These are phyloP conservation scores for Cylindrotheca fusiformis DNA, from an alignment of 108 stramenopile species.

Conservation along the genomic window DNA sequence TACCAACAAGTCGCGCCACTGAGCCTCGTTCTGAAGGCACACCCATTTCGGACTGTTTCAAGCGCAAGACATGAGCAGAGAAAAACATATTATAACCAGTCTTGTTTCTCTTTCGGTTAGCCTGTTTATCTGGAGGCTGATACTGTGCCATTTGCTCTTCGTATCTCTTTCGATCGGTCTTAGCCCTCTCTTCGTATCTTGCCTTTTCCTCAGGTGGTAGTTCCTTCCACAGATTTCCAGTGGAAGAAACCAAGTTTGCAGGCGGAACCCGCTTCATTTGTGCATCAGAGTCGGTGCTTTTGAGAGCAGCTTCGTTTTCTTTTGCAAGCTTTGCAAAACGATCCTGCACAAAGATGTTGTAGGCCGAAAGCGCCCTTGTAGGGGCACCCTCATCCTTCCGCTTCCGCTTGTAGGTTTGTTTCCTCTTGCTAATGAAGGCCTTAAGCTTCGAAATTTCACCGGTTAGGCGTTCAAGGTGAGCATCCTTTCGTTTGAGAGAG, in stretches of 20 bases:
- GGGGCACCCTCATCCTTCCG: slow-evolving; percentile 77
- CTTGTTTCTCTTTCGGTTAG: slow-evolving; percentile 73
- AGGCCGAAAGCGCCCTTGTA: slow-evolving; percentile 67
- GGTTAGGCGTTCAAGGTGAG: slow-evolving; percentile 45
- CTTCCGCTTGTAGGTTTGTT: slow-evolving; percentile 84
- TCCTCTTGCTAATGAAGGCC: slow-evolving; percentile 67
- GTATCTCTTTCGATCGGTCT: slow-evolving; percentile 67
- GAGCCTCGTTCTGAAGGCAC: slow-evolving; percentile 75
- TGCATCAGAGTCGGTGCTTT: slow-evolving; percentile 54
- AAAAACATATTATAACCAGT: slow-evolving; percentile 87
- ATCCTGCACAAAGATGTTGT: slow-evolving; percentile 82
- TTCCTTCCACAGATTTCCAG: slow-evolving; percentile 71
- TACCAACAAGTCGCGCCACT: slow-evolving; percentile 72
- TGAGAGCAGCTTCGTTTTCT: slow-evolving; percentile 72
- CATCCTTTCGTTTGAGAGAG: slow-evolving; percentile 38
- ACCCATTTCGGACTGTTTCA: slow-evolving; percentile 62
- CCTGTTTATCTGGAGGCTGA: slow-evolving; percentile 69
- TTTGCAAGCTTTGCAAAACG: slow-evolving; percentile 69
- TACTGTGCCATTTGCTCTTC: slow-evolving; percentile 78
- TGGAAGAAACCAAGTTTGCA: slow-evolving; percentile 61
- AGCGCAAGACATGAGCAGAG: slow-evolving; percentile 60
- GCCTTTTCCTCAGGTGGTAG: slow-evolving; percentile 61
- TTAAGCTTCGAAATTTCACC: slow-evolving; percentile 65
- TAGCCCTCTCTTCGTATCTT: slow-evolving; percentile 73
- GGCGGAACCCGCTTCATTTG: slow-evolving; percentile 72